Base-by-base conservation (phyloP, 805 yeast species). In the Pichia occidentalis region DNA sequence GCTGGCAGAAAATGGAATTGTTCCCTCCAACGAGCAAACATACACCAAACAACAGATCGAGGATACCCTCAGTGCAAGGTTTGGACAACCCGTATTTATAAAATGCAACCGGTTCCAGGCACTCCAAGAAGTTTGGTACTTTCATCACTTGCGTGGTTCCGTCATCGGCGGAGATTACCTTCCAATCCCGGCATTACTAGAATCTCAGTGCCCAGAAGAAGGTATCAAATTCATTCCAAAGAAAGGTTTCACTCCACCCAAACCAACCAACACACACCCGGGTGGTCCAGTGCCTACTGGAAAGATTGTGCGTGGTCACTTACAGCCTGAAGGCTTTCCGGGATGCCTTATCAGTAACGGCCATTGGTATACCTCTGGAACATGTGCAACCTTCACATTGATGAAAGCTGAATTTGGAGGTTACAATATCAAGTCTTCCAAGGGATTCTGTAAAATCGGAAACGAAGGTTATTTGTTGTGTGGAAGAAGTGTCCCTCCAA, bases 321-420 rank as follows among this genome's bases (percentile, higher is more conserved):
- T 84, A 32, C 68, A 63, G 37, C 60, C 76, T 11, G 54, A 68
- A 14, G 72, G 63, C 29, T 71, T 78, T 41, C 46, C 59, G 4
- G 95, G 95, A 8, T 85, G 95, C 60, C 63, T 90, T 42, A 90
- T 88, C 52, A 75, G 83, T 43, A 83, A 75, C 52, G 98, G 98
- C 4, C 72, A 76, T 47, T 88, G 95, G 92, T 85, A 80, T 61
- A 55, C 71, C 4, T 67, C 70, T 13, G 96, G 96, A 1, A 75
- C 92, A 0, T 90, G 97, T 59, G 97, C 96, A 4, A 76, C 81
- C 5, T 88, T 69, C 61, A 68, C 68, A 19, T 50, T 83, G 19
- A 52, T 59, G 23, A 69, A 76, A 37, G 74, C 81, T 23, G 71
- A 72, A 24, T 76, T 75, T 58, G 92, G 92, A 3, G 92, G 92